phyloP scores from a whole-genome alignment of 192 early-diverging fungal genomes.

The Funneliformis mosseae region DNA sequence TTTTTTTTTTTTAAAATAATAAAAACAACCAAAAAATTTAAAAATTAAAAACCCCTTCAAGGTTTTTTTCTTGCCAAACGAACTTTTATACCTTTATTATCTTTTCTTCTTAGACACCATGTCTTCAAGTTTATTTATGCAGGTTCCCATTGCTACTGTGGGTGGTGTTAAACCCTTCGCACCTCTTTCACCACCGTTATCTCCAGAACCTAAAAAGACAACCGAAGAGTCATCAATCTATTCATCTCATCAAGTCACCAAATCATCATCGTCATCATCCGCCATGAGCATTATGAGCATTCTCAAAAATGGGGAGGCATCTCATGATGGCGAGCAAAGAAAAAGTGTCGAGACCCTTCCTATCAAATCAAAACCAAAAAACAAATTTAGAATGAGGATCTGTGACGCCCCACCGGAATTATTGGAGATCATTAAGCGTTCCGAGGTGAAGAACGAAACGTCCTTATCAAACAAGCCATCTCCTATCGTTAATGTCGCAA shows the following conservation, averaged over 20 bases:
- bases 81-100: background rate
- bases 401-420: background rate
- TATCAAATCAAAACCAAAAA: background rate
- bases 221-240: too few species aligned
- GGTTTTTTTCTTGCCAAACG: background rate
- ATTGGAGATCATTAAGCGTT: constrained; percentile 11
- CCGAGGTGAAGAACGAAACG: background rate
- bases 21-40: too few species aligned
- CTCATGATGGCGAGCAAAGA: background rate
- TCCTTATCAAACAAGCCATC: background rate
- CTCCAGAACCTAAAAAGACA: background rate
- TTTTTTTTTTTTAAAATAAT: too few species aligned
- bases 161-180: background rate
- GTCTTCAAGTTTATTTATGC: background rate
- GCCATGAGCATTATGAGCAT: background rate
- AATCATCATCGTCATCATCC: background rate
- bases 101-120: background rate
- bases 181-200: background rate
- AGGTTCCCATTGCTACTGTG: background rate
- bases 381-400: constrained; percentile 11
- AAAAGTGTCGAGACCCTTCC: background rate
- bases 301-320: too few species aligned
- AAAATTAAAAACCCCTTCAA: too few species aligned
- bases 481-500: background rate
- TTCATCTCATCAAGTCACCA: background rate